phyloP scores from a whole-genome alignment of 2,329 filamentous ascomycete species.

The Blumeria graminis region DNA sequence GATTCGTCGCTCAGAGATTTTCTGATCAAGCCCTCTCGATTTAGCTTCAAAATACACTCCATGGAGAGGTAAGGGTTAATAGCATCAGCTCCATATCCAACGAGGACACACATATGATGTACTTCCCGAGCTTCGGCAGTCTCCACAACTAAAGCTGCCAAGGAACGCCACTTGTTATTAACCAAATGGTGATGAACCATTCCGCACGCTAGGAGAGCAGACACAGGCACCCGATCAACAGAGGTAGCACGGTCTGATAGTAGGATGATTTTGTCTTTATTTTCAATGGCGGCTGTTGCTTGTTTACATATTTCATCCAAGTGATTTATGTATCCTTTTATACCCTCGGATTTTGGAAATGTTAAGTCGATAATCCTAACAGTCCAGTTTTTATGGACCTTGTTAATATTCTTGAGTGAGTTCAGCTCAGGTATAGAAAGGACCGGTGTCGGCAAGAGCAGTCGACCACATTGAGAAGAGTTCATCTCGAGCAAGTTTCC shows the following conservation, averaged over 20 bases:
- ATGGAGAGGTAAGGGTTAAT: slow-evolving; percentile 89
- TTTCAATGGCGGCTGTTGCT: slow-evolving; percentile 61
- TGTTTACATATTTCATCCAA: slow-evolving; percentile 75
- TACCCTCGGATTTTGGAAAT: slow-evolving; percentile 65
- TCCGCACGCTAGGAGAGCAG: slow-evolving; percentile 65
- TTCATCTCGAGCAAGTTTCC: slow-evolving; percentile 92
- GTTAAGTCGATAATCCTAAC: slow-evolving; percentile 82
- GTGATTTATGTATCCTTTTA: slow-evolving; percentile 64
- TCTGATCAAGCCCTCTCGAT: slow-evolving; percentile 75
- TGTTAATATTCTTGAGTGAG: slow-evolving; percentile 52
- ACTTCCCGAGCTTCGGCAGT: slow-evolving; percentile 91
- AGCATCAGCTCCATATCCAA: slow-evolving; percentile 85
- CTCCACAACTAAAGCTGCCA: slow-evolving; percentile 69
- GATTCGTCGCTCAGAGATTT: slow-evolving; percentile 65
- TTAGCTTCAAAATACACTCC: slow-evolving; percentile 92
- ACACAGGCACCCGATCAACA: slow-evolving; percentile 61
- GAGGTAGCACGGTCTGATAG: slow-evolving; percentile 75
- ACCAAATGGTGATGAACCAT: slow-evolving; percentile 92
- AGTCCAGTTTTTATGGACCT: slow-evolving; percentile 54
- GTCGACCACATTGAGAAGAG: slow-evolving; percentile 60
- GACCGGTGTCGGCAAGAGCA: slow-evolving; percentile 71
- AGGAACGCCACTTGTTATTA: slow-evolving; percentile 82
- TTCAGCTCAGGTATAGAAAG: slow-evolving; percentile 82
- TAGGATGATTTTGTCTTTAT: slow-evolving; percentile 63
- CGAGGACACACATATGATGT: slow-evolving; percentile 94